phyloP scores from a whole-genome alignment of 176 grass and related monocot genomes.

The Musa beccarii region DNA sequence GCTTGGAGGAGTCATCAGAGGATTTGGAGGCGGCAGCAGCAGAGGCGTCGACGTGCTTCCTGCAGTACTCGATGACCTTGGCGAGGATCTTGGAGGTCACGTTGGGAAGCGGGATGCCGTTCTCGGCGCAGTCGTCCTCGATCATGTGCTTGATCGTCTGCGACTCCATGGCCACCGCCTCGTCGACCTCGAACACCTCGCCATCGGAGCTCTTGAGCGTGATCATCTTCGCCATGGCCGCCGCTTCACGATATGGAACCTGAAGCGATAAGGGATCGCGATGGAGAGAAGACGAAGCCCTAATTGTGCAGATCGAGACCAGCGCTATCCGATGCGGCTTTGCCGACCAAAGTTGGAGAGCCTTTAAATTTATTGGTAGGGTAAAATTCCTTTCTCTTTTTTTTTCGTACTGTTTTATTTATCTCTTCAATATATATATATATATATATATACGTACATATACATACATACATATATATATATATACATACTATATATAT shows the following conservation, averaged over 20 bases:
- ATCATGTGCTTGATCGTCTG: slow-evolving; percentile 33
- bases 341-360: too few species aligned
- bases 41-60: slow-evolving; percentile 39
- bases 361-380: too few species aligned
- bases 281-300: not conserved
- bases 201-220: slow-evolving; percentile 40
- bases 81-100: slow-evolving; percentile 32
- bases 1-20: slow-evolving; percentile 24
- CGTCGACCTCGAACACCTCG: slow-evolving; percentile 33
- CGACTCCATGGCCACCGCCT: slow-evolving; percentile 39
- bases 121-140: slow-evolving; percentile 34
- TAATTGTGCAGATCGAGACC: too few species aligned
- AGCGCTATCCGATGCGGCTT: too few species aligned
- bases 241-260: not conserved
- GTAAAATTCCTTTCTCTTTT: too few species aligned
- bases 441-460: too few species aligned
- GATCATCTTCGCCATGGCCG: slow-evolving; percentile 23
- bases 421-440: too few species aligned
- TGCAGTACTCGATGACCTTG: slow-evolving; percentile 47
- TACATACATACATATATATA: too few species aligned
- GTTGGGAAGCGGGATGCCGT: slow-evolving; percentile 29
- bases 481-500: too few species aligned
- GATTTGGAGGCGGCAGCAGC: slow-evolving; percentile 27
- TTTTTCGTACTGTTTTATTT: too few species aligned
- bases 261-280: too few species aligned